Conservation (phyloP, 768 basidiomycete genomes). For the Peribolospora kevripleyi region DNA sequence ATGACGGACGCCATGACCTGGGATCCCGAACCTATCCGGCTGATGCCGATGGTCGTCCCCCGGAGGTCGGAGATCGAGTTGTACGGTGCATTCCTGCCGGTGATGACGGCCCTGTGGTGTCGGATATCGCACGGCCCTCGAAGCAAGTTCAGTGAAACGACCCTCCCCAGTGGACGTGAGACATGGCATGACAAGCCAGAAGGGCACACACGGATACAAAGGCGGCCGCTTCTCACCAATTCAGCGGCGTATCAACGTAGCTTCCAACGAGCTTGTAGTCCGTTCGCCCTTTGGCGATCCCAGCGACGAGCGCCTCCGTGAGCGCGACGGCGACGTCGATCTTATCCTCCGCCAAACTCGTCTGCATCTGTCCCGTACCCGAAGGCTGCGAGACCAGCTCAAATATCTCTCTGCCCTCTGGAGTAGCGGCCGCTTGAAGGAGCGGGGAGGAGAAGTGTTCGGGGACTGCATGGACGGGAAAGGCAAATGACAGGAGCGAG, state of each 20-base stretch:
- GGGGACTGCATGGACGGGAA: conserved; percentile 2
- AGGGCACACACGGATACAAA: background rate
- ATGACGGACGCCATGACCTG: conserved; percentile 92
- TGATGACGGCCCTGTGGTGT: conserved; percentile 54
- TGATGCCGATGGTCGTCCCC: conserved; percentile 68
- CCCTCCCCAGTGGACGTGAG: background rate
- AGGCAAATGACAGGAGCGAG: background rate
- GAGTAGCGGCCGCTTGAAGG: conserved; percentile 47
- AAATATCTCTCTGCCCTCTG: conserved; percentile 1
- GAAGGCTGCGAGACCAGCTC: conserved; percentile 13
- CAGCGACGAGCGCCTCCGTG: conserved; percentile 73
- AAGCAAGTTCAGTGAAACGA: background rate
- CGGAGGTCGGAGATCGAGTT: conserved; percentile 47
- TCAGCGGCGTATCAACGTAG: conserved; percentile 66
- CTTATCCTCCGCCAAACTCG: conserved; percentile 43
- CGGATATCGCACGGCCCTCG: background rate
- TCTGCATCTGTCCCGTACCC: conserved; percentile 69
- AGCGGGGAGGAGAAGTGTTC: conserved; percentile 74
- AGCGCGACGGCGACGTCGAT: conserved; percentile 71
- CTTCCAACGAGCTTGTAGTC: conserved; percentile 80
- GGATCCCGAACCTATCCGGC: conserved; percentile 70
- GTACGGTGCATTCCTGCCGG: conserved; percentile 48
- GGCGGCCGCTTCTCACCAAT: conserved; percentile 33
- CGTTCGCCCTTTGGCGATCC: conserved; percentile 38
- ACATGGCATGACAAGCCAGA: background rate